phyloP scores from a whole-genome alignment of 106 monocot species.

The Iris macrosiphon region DNA sequence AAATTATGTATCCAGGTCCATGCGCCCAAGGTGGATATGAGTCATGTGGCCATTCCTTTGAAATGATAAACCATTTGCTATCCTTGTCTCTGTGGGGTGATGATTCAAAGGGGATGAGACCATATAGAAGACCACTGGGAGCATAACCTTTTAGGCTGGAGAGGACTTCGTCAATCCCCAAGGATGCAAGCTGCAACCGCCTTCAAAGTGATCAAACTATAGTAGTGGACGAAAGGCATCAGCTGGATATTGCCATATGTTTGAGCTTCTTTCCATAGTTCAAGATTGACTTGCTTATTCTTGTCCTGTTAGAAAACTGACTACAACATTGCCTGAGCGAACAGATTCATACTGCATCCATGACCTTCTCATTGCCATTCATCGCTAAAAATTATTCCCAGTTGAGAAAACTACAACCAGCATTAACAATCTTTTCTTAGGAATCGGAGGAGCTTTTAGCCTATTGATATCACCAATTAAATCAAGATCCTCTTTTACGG shows the following conservation, averaged over 20 bases:
- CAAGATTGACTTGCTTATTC: too few relatives aligned
- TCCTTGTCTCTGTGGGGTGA: constrained; percentile 71
- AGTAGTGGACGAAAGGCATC: too few relatives aligned
- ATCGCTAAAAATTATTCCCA: constrained; percentile 74
- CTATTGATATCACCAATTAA: constrained; percentile 27
- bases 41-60: too few relatives aligned
- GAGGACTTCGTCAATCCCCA: constrained; percentile 82
- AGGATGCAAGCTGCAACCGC: too few relatives aligned
- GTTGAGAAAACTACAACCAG: constrained; percentile 72
- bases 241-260: too few relatives aligned
- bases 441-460: constrained; percentile 51
- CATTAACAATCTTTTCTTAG: constrained; percentile 42
- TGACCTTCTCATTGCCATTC: constrained; percentile 73
- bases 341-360: constrained; percentile 91
- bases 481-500: constrained; percentile 51
- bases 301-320: constrained; percentile 73
- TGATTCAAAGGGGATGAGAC: constrained; percentile 78
- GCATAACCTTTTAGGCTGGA: constrained; percentile 36
- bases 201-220: too few relatives aligned
- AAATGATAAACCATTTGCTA: constrained; percentile 88
- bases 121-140: constrained; percentile 57
- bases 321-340: constrained; percentile 65
- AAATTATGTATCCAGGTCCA: too few relatives aligned
- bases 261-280: too few relatives aligned
- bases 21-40: too few relatives aligned